Evolutionary conservation across 2,329 filamentous ascomycete genomes (phyloP).

Genomic region (Fusarium succisae): DNA sequence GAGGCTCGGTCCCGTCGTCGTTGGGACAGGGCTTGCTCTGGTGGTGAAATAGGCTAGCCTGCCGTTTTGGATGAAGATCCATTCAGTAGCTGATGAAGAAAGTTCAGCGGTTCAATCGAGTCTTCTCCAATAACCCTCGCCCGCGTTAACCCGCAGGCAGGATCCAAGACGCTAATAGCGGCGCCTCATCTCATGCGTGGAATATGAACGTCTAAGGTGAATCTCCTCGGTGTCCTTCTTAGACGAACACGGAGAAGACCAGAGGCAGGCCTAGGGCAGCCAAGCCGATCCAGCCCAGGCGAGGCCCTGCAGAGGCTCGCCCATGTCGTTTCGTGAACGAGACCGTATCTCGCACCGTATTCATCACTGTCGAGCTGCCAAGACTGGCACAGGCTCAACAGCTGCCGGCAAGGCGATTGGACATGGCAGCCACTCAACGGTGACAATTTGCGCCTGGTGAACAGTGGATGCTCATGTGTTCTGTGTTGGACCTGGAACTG

Average conservation of each 20-base stretch:
- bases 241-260: conserved; percentile 21
- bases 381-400: conserved; percentile 37
- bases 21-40: conserved; percentile 23
- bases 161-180: conserved; percentile 36
- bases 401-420: conserved; percentile 45
- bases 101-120: conserved; percentile 3
- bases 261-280: conserved; percentile 22
- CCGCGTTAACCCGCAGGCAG: conserved; percentile 40
- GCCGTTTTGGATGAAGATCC: conserved; percentile 24
- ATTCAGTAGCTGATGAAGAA: conserved; percentile 6
- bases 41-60: conserved; percentile 8
- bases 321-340: conserved; percentile 18
- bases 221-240: conserved; percentile 22
- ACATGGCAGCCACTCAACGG: conserved; percentile 30
- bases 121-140: conserved; percentile 20
- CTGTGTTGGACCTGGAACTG: conserved; percentile 11
- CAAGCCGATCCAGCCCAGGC: conserved; percentile 39
- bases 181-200: conserved; percentile 37
- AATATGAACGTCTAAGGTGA: conserved; percentile 17
- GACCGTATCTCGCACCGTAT: conserved; percentile 32
- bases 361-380: conserved; percentile 18
- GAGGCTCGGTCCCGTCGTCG: conserved; percentile 10
- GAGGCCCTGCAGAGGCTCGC: conserved; percentile 31
- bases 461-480: conserved; percentile 26
- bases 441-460: conserved; percentile 21